Evolutionary conservation across 305 asterid species (phyloP).

Genomic region (Andrographis paniculata): DNA sequence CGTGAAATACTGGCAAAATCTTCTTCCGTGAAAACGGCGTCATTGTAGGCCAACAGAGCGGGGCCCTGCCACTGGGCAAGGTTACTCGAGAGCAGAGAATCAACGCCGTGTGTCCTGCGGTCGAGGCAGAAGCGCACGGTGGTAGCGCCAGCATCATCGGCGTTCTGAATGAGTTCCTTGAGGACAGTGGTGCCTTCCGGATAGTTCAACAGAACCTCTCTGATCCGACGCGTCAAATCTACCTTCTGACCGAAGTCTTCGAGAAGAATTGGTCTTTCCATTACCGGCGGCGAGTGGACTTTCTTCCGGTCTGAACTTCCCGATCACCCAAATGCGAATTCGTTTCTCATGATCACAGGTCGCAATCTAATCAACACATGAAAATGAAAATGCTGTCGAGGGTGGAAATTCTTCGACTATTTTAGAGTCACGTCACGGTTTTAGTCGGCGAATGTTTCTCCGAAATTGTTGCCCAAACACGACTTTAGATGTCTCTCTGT

Average conservation of each 20-base stretch:
- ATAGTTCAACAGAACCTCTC: conserved; percentile 83
- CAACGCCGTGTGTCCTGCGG: conserved; percentile 55
- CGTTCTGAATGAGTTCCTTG: conserved; percentile 93
- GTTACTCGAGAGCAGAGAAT: conserved; percentile 56
- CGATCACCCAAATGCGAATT: not conserved
- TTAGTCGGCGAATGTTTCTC: too few species aligned
- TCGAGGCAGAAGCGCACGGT: conserved; percentile 84
- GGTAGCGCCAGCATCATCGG: conserved; percentile 98
- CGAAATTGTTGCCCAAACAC: too few species aligned
- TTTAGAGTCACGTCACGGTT: too few species aligned
- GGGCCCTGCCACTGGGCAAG: conserved; percentile 95
- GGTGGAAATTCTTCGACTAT: too few species aligned
- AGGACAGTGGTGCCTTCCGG: conserved; percentile 95
- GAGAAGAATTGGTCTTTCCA: conserved; percentile 30
- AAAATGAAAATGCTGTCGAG: too few species aligned
- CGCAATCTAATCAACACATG: too few species aligned
- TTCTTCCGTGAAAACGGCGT: conserved; percentile 84
- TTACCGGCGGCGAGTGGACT: not conserved
- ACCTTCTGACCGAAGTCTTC: conserved; percentile 99
- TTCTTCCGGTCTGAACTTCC: not conserved
- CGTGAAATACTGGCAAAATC: conserved; percentile 91
- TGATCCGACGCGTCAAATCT: conserved; percentile 90
- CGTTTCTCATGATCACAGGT: not conserved
- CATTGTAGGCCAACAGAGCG: conserved; percentile 78
- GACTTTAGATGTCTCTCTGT: too few species aligned